Base-by-base conservation (phyloP, 306 rosid species). In the Malus fusca region DNA sequence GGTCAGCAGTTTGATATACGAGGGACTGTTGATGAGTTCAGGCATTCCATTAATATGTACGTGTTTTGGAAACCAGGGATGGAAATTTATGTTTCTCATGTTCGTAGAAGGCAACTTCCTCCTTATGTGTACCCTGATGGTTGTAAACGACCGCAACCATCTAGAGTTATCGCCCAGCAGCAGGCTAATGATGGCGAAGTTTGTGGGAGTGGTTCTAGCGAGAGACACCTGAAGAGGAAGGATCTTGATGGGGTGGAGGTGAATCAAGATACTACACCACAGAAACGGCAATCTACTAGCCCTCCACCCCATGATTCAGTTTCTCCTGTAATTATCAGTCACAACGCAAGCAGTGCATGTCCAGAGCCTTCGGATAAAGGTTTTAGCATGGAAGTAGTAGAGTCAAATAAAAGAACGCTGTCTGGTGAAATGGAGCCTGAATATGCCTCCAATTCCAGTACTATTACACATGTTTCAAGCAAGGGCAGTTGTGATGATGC, bases 1-100 rank as follows among this genome's bases (percentile, higher is more conserved):
- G 92, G 97, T 78, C 93, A 91, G 80, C 96, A 85, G 78, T 93
- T 93, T 78, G 97, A 93, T 84, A 91, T 93, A 71, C 88, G 98
- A 25, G 97, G 89, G 77, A 89, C 98, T 8, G 96, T 93, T 79
- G 97, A 93, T 59, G 97, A 88, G 75, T 93, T 93, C 82, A 88
- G 92, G 82, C 97, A 80, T 79, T 96, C 91, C 72, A 88, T 93
- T 72, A 86, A 81, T 44, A 88, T 83, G 91, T 93, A 91, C 63
- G 12, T 78, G 7, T 88, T 86, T 82, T 89, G 98, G 98, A 93
- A 93, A 82, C 96, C 85, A 7, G 96, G 97, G 76, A 93, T 93
- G 98, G 93, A 91, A 76, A 87, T 88, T 44, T 83, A 83, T 83
- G 97, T 93, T 77, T 88, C 93, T 79, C 98, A 93, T 78, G 92